Base-by-base conservation (phyloP, 495 filamentous ascomycete genomes). In the Lasiosphaeria ovina region DNA sequence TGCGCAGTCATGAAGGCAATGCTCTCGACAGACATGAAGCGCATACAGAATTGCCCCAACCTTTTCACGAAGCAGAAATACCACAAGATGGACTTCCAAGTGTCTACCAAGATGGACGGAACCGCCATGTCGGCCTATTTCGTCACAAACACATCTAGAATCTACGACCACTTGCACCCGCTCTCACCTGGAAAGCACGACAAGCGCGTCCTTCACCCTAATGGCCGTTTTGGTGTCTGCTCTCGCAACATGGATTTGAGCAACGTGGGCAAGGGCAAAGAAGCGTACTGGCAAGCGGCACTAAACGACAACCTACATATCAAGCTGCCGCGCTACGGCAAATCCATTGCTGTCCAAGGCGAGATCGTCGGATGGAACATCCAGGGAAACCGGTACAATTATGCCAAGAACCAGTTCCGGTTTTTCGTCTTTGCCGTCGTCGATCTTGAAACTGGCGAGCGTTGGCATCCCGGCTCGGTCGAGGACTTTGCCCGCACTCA, bases 181-280 rank as follows among this genome's bases (percentile, higher is more conserved):
- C 36, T 67, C 9, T 62, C 55, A 6, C 14, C 31, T 4, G 33
- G 40, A 6, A 12, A 45, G 11, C 11, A 45, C 42, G 3, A 48
- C 31, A 14, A 45, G 11, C 40, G 56, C 54, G 54, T 51, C 4
- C 16, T 60, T 9, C 62, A 61, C 3, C 24, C 42, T 0, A 65
- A 62, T 16, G 70, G 68, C 31, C 64, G 70, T 0, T 57, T 72
- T 4, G 72, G 70, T 24, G 66, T 72, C 3, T 72, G 70, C 61
- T 62, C 62, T 17, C 59, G 60, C 31, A 59, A 57, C 3, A 16
- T 17, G 3, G 65, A 72, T 33, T 53, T 72, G 1, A 35, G 36
- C 34, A 31, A 44, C 12, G 14, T 24, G 35, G 3, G n/a, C 1
- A 52, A 54, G 36, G 34, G 14, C 38, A 44, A 47, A 3, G 11